phyloP scores from a whole-genome alignment of 1,139 yeast genomes.

The Starmera stellimalicola region DNA sequence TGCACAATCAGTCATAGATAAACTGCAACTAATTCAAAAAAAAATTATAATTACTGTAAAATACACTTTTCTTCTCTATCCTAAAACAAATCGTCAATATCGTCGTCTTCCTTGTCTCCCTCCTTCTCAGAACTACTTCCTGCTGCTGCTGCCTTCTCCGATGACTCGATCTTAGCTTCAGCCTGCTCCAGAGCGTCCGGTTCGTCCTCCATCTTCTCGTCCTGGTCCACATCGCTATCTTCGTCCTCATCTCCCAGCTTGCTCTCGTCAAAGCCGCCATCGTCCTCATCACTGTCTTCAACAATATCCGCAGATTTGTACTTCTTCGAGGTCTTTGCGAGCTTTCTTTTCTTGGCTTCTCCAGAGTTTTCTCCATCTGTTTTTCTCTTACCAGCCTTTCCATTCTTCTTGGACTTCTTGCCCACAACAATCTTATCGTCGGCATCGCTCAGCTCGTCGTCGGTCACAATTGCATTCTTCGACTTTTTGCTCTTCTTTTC shows the following conservation, averaged over 20 bases:
- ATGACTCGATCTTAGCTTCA: constrained; percentile 9
- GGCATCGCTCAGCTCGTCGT: constrained; percentile 20
- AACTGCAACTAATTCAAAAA: neutral
- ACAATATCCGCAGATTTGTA: constrained; percentile 40
- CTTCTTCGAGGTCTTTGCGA: constrained; percentile 17
- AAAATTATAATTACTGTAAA: neutral
- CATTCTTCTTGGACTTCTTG: constrained; percentile 12
- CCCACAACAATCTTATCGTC: constrained; percentile 22
- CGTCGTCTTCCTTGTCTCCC: constrained; percentile 15
- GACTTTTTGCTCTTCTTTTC: constrained; percentile 15
- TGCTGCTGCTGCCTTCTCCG: constrained; percentile 7
- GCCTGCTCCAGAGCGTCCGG: constrained; percentile 12
- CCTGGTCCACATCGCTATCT: constrained; percentile 17
- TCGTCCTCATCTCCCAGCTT: constrained; percentile 21
- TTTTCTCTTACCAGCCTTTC: constrained; percentile 15
- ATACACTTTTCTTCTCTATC: neutral
- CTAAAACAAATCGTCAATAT: constrained; percentile 19
- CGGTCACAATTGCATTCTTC: constrained; percentile 18
- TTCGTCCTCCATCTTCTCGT: constrained; percentile 20
- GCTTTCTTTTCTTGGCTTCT: constrained; percentile 9
- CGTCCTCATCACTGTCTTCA: constrained; percentile 44
- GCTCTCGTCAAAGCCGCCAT: constrained; percentile 20
- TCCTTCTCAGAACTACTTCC: constrained; percentile 7
- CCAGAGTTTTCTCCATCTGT: constrained; percentile 18
- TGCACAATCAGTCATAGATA: constrained; percentile 25